These are phyloP conservation scores for Sextonia rubra DNA, from an alignment of 164 flowering plant species.

Conservation along the genomic window DNA sequence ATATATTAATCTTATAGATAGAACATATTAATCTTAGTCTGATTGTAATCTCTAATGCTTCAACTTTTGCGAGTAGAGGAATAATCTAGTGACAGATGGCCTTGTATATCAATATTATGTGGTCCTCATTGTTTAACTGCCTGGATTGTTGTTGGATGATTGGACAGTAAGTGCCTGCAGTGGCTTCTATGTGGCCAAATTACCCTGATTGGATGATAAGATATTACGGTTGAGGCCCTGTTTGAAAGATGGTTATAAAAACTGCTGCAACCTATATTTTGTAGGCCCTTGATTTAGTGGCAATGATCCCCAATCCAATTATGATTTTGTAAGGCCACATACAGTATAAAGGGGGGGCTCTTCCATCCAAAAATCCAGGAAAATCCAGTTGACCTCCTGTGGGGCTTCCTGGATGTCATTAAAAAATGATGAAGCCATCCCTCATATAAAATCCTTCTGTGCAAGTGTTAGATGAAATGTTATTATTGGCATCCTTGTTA, in stretches of 20 bases:
- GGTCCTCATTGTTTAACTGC: background rate
- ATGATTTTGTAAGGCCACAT: no score
- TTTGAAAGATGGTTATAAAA: no score
- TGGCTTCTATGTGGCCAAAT: background rate
- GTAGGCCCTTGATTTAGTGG: background rate
- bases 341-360: no score
- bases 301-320: background rate
- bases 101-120: background rate
- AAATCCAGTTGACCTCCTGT: no score
- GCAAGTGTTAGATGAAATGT: no score
- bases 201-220: background rate
- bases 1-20: no score
- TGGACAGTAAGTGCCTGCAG: background rate
- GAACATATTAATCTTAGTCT: no score
- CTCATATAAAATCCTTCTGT: no score
- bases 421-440: no score
- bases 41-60: background rate
- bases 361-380: no score
- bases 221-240: background rate
- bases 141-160: background rate
- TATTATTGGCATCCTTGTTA: no score
- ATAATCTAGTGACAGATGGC: background rate
- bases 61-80: background rate
- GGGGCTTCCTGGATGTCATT: no score
- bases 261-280: background rate